A percentile compares a stretch with the other conserved stretches of the same genome.
These are phyloP conservation scores for Apiotrichum porosum DNA, from an alignment of 1,284 basidiomycete species.

Conservation along the genomic window DNA sequence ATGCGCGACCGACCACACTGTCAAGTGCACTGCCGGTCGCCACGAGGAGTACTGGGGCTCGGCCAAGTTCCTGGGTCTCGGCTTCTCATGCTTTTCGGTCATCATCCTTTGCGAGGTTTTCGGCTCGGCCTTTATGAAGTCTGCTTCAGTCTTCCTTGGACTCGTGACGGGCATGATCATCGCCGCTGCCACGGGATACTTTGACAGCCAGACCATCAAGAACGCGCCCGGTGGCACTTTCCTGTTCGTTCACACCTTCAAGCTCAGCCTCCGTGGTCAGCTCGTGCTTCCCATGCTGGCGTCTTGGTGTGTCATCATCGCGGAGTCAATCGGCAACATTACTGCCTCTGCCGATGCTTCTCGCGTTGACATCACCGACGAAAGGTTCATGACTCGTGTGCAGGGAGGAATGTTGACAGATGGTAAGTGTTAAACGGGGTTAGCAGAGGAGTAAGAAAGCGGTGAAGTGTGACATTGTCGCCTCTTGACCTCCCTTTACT, in stretches of 20 bases:
- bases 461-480: too few species aligned
- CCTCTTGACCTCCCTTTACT: too few species aligned
- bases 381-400: conserved; percentile 26
- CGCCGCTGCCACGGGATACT: conserved; percentile 31
- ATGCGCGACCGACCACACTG: conserved; percentile 25
- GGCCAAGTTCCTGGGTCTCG: conserved; percentile 27
- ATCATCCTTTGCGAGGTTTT: conserved; percentile 30
- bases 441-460: too few species aligned
- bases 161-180: conserved; percentile 31
- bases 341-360: conserved; percentile 30
- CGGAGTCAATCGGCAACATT: conserved; percentile 34
- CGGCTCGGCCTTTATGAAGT: conserved; percentile 37
- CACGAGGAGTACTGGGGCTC: conserved; percentile 26
- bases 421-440: too few species aligned
- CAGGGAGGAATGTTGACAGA: conserved; percentile 38
- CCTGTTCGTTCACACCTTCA: conserved; percentile 31
- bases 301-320: conserved; percentile 30
- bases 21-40: conserved; percentile 21
- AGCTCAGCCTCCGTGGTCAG: conserved; percentile 24
- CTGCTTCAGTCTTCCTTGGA: conserved; percentile 34
- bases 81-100: conserved; percentile 24
- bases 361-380: conserved; percentile 20
- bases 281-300: conserved; percentile 34
- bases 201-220: conserved; percentile 21
- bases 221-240: conserved; percentile 27